Base-by-base conservation (phyloP, 108 stramenopile species). In the Cyclotella choctawhatcheeana region DNA sequence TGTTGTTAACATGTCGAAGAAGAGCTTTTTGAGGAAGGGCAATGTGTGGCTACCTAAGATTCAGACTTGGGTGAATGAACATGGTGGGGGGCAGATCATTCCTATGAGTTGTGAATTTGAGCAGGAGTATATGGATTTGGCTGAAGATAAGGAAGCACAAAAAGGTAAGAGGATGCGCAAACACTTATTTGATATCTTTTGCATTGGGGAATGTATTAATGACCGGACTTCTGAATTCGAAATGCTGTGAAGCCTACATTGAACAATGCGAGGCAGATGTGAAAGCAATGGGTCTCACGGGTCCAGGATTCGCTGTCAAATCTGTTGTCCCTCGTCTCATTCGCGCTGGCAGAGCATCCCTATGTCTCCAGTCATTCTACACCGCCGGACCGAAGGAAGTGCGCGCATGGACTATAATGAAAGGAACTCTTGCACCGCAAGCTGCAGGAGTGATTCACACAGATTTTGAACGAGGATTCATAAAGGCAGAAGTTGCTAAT, bases 351-450 rank as follows among this genome's bases (percentile, higher is more conserved):
- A 95, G 98, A 76, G 79, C 92, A 60, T 90, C 95, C 25, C 91
- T 99, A 35, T 96, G 97, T 63, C 84, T 99, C 56, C 97, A 98
- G 64, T 94, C 96, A 51, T 69, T 55, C 85, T 98, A 98, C 85
- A 99, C 99, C n/a, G 95, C 95, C 12, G 99, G 99, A 47, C 93
- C 93, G 43, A 97, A 98, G 66, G 99, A 99, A 86, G 98, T 99
- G 5, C 81, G 97, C 22, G 97, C 97, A 17, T 99, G 99, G 99
- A 99, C 98, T 17, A 96, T 99, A 62, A 94, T 96, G 88, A 86
- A 90, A 76, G 96, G 96, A 24, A 87, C 93, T 35, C 58, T 86
- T 16, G 96, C 97, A 44, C 97, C 96, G 4, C 94, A 97, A 72
- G 97, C 97, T n/a, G 97, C 98, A 32, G 98, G 98, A 31, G 96